Evolutionary conservation across 2,329 filamentous ascomycete species (phyloP).

Genomic region (Cercospora sojina): DNA sequence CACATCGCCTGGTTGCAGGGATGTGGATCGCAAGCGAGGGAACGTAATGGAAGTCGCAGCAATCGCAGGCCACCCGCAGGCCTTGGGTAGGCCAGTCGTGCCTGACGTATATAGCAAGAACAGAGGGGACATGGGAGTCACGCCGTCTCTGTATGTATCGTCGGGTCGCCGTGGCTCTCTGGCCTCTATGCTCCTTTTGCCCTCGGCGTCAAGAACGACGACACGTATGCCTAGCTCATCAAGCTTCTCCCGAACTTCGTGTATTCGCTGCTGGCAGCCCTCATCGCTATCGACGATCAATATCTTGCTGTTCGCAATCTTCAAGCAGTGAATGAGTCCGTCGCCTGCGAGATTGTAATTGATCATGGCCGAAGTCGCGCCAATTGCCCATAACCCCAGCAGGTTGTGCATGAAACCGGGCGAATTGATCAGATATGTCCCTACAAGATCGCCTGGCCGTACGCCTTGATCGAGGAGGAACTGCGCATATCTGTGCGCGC

Average conservation of each 20-base stretch:
- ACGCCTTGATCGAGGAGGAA: slow-evolving; percentile 54
- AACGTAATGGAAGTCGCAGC: slow-evolving; percentile 45
- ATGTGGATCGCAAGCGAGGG: slow-evolving; percentile 40
- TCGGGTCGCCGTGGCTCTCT: slow-evolving; percentile 54
- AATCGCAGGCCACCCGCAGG: slow-evolving; percentile 59
- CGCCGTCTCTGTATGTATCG: slow-evolving; percentile 55
- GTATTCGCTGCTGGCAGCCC: slow-evolving; percentile 57
- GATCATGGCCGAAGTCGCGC: slow-evolving; percentile 38
- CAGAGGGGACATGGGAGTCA: slow-evolving; percentile 56
- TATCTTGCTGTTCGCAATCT: slow-evolving; percentile 43
- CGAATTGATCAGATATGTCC: slow-evolving; percentile 39
- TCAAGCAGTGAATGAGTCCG: slow-evolving; percentile 39
- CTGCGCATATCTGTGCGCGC: slow-evolving; percentile 60
- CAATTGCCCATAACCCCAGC: slow-evolving; percentile 36
- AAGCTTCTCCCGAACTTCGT: slow-evolving; percentile 50
- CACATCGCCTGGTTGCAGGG: slow-evolving; percentile 52
- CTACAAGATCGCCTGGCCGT: slow-evolving; percentile 37
- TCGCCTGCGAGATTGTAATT: slow-evolving; percentile 41
- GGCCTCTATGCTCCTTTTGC: slow-evolving; percentile 50
- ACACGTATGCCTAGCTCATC: slow-evolving; percentile 59
- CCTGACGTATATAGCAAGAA: slow-evolving; percentile 73
- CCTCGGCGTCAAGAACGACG: slow-evolving; percentile 52
- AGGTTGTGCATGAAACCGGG: slow-evolving; percentile 39
- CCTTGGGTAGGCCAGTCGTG: slow-evolving; percentile 75
- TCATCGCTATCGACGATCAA: slow-evolving; percentile 49